Percentiles rank a stretch among this genome's conserved stretches.
Evolutionary conservation across 2,329 filamentous ascomycete genomes (phyloP).

Genomic region (Chrysoporthe deuterocubensis): DNA sequence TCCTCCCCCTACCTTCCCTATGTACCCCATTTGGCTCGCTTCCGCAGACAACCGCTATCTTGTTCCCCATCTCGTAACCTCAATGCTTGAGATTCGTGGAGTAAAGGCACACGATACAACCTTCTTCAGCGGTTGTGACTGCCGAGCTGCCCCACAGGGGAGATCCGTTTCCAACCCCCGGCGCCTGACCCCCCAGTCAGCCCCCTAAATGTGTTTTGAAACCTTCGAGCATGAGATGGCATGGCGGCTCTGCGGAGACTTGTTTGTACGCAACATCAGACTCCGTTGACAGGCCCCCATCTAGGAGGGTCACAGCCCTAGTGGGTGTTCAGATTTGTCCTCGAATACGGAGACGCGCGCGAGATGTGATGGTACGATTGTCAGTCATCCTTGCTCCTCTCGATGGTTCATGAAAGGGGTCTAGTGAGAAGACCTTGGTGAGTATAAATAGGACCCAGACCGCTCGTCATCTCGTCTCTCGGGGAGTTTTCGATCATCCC

Average conservation of each 20-base stretch:
- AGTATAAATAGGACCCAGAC: constrained; percentile 4
- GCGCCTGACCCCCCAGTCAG: background rate
- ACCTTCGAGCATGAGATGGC: constrained; percentile 7
- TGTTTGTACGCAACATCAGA: constrained; percentile 11
- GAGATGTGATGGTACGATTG: background rate
- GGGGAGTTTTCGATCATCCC: background rate
- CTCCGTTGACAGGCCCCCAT: background rate
- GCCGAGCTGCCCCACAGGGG: background rate
- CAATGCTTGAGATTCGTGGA: constrained; percentile 7
- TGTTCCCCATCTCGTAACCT: background rate
- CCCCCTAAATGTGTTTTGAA: constrained; percentile 9
- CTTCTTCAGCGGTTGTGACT: background rate
- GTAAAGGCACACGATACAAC: background rate
- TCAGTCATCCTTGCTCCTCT: background rate
- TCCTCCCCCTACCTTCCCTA: too few relatives aligned
- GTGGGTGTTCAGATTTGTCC: constrained; percentile 1
- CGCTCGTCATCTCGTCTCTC: background rate
- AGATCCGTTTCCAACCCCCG: background rate
- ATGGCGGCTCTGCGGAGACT: background rate
- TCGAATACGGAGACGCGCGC: constrained; percentile 1
- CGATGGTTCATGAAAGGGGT: background rate
- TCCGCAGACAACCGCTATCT: background rate
- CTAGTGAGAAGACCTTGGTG: background rate
- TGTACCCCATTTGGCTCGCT: constrained; percentile 3
- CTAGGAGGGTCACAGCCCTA: background rate